phyloP scores from a whole-genome alignment of 352 stramenopile species.

The Phytophthora capsici region DNA sequence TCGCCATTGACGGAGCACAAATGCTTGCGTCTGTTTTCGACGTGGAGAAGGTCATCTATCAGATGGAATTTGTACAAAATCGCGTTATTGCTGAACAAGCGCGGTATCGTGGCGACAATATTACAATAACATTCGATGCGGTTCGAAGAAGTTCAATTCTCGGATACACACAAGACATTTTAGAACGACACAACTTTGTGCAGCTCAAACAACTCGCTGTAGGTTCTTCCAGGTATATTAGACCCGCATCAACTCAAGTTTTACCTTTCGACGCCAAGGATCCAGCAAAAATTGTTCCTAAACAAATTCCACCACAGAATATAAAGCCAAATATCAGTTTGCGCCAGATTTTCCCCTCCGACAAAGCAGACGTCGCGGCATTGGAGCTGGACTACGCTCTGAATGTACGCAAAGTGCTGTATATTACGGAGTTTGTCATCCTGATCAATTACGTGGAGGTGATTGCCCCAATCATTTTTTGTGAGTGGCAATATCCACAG shows the following conservation, averaged over 20 bases:
- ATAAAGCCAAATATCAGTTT: neutral
- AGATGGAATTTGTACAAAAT: slow-evolving; percentile 1
- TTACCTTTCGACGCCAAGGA: slow-evolving; percentile 1
- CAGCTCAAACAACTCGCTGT: neutral
- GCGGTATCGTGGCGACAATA: neutral
- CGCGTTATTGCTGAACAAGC: neutral
- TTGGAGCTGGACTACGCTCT: slow-evolving; percentile 33
- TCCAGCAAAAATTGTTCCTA: neutral
- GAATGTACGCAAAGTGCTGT: slow-evolving; percentile 33
- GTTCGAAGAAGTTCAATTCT: neutral
- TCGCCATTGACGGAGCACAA: slow-evolving; percentile 25
- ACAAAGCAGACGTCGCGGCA: neutral
- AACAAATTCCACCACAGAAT: neutral
- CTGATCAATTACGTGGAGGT: slow-evolving; percentile 55
- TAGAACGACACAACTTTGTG: neutral
- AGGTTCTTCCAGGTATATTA: neutral
- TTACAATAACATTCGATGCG: neutral
- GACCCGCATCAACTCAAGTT: slow-evolving; percentile 6
- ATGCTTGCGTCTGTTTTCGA: slow-evolving; percentile 14
- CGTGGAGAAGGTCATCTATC: slow-evolving; percentile 4
- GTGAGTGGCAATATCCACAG: slow-evolving; percentile 21
- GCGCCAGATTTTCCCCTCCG: neutral
- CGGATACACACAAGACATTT: neutral
- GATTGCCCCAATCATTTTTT: slow-evolving; percentile 46
- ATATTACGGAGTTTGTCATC: slow-evolving; percentile 52